Evolutionary conservation across 768 basidiomycete species (phyloP), one percentile per base, ranked within the genome.

Genomic region (Tulasnella sp.): DNA sequence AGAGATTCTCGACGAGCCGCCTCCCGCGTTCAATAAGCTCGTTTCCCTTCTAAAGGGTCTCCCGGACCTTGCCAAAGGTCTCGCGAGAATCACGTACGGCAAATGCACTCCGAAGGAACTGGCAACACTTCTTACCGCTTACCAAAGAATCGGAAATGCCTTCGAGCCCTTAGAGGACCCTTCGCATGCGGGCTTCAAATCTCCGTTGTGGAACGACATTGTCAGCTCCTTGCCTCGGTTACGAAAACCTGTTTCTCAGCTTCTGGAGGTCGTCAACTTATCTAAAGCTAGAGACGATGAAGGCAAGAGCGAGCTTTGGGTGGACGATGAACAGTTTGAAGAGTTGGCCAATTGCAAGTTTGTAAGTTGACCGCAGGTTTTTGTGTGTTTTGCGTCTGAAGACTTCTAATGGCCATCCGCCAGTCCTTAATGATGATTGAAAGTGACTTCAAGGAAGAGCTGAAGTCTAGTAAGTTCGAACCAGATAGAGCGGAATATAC

Each of bases 91-190:
- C 42, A 94, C 96, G 82, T 97, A 97, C 81, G 93, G 95, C 70
- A 93, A 95, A 86, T 95, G 94, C 74, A 91, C 92, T 1, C 93
- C 96, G 0, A 87, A 90, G 82, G 97, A 99, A 82, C 87, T 98
- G 16, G 88, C 90, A 0, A 83, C 89, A 6, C 86, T 98, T 20
- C 87, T 99, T 6, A 87, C 89, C 7, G 93, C 94, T 3, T 92
- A 98, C 80, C 85, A 88, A 51, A 91, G 89, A 74, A 86, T 98
- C 69, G 91, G 89, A 0, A 84, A 83, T 35, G 88, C 91, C 1
- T 95, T 94, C 80, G 86, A 88, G 11, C 83, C 82, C 20, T 84
- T 88, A 13, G 84, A 86, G 1, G 81, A 82, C n/a, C 85, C 84
- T 26, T 32, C 61, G 32, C 61, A 29, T 67, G 32, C 61, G 29